These are phyloP conservation scores for Durotheca rogersii DNA, from an alignment of 495 filamentous ascomycete genomes.

Conservation along the genomic window DNA sequence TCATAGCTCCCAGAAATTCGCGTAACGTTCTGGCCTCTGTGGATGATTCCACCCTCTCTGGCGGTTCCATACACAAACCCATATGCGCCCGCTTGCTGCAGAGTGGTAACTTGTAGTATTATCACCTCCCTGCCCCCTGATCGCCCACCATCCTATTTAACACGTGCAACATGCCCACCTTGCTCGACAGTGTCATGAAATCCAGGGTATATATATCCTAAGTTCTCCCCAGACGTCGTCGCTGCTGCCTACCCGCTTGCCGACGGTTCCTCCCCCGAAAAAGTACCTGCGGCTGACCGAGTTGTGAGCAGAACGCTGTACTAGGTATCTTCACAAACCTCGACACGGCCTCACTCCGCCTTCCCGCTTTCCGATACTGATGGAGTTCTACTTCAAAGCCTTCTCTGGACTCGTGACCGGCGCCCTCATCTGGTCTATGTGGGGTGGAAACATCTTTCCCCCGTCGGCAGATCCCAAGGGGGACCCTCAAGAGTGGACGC, in stretches of 20 bases:
- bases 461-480: slow-evolving; percentile 71
- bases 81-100: no score
- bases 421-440: slow-evolving; percentile 80
- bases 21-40: no score
- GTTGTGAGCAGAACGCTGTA: slow-evolving; percentile 28
- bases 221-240: slow-evolving; percentile 16
- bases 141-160: no score
- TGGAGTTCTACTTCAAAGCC: slow-evolving; percentile 45
- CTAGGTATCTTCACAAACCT: slow-evolving; percentile 29
- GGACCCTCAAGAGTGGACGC: slow-evolving; percentile 72
- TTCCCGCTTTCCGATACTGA: slow-evolving; percentile 22
- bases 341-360: neutral
- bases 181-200: slow-evolving; percentile 73
- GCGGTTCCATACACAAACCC: no score
- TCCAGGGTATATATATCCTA: slow-evolving; percentile 62
- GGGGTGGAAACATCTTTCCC: slow-evolving; percentile 80
- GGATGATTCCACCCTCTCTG: no score
- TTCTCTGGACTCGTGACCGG: slow-evolving; percentile 84
- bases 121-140: neutral
- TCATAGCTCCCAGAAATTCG: no score
- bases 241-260: no score
- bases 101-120: neutral
- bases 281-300: slow-evolving; percentile 38
- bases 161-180: slow-evolving; percentile 68
- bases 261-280: no score